A percentile compares a stretch with the other conserved stretches of the same genome.
Conservation (phyloP, 192 early-diverging fungal species). For the Entomortierella beljakovae region DNA sequence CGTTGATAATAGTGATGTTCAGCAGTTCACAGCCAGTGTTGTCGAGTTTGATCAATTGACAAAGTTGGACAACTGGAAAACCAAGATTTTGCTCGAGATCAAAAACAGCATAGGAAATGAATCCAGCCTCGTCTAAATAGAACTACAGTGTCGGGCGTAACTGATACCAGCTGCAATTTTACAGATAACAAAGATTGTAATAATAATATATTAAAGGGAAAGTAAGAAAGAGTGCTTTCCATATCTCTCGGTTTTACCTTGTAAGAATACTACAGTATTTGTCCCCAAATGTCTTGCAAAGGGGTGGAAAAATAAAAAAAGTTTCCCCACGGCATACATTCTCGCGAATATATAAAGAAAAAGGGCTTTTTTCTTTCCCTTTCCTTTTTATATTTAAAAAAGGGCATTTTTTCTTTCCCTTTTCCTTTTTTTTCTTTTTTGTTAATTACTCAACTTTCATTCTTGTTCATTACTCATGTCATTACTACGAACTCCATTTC, state of each 20-base stretch:
- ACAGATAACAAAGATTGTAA: neutral
- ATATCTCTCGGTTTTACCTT: too few species aligned
- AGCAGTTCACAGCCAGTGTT: constrained; percentile 85
- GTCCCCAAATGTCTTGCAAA: too few species aligned
- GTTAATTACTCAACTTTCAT: neutral
- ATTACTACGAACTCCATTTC: neutral
- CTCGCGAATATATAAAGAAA: too few species aligned
- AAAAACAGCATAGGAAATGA: constrained; percentile 87
- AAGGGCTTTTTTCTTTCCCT: too few species aligned
- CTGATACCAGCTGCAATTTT: neutral
- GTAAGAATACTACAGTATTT: too few species aligned
- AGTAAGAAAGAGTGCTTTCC: too few species aligned
- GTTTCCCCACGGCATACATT: too few species aligned
- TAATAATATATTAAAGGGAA: neutral
- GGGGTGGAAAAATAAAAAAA: too few species aligned
- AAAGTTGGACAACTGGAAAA: constrained; percentile 98
- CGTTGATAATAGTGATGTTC: constrained; percentile 81
- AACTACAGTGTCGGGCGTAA: neutral
- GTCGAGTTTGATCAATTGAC: constrained; percentile 89
- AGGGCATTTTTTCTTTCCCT: neutral
- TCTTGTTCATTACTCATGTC: too few species aligned
- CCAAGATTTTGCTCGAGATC: constrained; percentile 86
- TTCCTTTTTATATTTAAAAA: too few species aligned
- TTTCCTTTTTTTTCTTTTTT: neutral
- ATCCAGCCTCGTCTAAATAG: constrained; percentile 63